phyloP scores from a whole-genome alignment of 78 protist species.

The Dictyostelium intermedium region DNA sequence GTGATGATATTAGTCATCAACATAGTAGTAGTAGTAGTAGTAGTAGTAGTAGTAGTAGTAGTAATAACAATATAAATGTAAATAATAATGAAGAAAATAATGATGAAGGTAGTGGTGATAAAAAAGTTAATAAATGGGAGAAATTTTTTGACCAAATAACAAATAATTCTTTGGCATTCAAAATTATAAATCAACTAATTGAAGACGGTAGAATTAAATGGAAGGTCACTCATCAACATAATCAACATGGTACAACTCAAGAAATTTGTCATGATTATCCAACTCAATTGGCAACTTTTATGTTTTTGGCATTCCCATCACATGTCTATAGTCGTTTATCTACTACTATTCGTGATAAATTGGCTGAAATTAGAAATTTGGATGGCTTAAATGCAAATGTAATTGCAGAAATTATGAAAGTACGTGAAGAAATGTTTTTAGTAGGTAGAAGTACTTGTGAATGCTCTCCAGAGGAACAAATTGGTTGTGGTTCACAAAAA shows the following conservation, averaged over 20 bases:
- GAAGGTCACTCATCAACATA: slow-evolving; percentile 57
- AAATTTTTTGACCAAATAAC: slow-evolving; percentile 29
- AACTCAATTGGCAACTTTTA: slow-evolving; percentile 36
- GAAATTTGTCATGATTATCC: slow-evolving; percentile 68
- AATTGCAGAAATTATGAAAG: slow-evolving; percentile 24
- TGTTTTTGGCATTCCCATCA: slow-evolving; percentile 59
- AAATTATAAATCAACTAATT: neutral
- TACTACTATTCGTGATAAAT: neutral
- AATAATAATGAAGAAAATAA: neutral
- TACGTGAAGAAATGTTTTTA: slow-evolving; percentile 60
- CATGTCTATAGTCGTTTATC: neutral
- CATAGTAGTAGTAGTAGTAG: neutral
- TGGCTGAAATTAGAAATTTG: slow-evolving; percentile 7
- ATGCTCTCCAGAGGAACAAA: slow-evolving; percentile 13
- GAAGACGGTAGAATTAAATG: neutral
- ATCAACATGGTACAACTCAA: neutral
- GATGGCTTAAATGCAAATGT: slow-evolving; percentile 35
- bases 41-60: neutral
- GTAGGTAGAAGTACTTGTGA: slow-evolving; percentile 24
- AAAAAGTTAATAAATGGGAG: neutral
- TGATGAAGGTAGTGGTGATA: neutral
- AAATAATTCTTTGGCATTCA: neutral
- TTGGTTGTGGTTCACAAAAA: neutral
- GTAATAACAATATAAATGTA: neutral
- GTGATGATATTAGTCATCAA: neutral